Base-by-base conservation (phyloP, 148 eudicot species). In the Camellia granthamiana region DNA sequence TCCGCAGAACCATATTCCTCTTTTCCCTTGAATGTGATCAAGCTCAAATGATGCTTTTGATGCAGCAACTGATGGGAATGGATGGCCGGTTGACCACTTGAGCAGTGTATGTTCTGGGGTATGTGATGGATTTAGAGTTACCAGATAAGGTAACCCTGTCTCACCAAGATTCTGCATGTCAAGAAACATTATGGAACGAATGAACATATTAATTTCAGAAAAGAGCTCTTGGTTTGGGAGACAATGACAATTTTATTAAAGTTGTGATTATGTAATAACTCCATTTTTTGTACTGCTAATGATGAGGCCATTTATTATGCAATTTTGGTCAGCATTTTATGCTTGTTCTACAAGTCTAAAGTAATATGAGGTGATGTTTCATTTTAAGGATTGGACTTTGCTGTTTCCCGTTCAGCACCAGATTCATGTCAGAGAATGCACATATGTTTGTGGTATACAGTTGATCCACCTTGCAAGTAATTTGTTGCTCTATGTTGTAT, bases 1-100 rank as follows among this genome's bases (percentile, higher is more conserved):
- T 78, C 99, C 99, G 83, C 97, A 94, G 75, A 94, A 97, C 99
- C 99, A 97, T 77, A 97, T 87, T 81, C 97, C 91, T 79, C 99
- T 88, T 86, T 87, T 90, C 77, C 99, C 99, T 92, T 97, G 99
- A 86, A 96, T 92, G 38, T 74, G 73, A 79, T 70, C 75, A 72
- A 96, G 87, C 87, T 91, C 88, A 74, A 80, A 69, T 77, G 98
- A 91, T 81, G 99, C 95, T 84, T 93, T 92, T 79, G 97, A 83
- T 81, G 99, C 95, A 60, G 98, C 94, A 76, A 93, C 95, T 21
- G 97, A 92, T 56, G 99, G 99, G 44, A 91, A 86, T 38, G 99
- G 98, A 84, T 96, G 99, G 52, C 98, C 93, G 7, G 95, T 89
- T 72, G 90, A 79, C 99, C 99, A 96, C 77, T 91, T 91, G 1